These are phyloP conservation scores for Daldinia sp. DNA, from an alignment of 2,329 filamentous ascomycete species.

Conservation along the genomic window DNA sequence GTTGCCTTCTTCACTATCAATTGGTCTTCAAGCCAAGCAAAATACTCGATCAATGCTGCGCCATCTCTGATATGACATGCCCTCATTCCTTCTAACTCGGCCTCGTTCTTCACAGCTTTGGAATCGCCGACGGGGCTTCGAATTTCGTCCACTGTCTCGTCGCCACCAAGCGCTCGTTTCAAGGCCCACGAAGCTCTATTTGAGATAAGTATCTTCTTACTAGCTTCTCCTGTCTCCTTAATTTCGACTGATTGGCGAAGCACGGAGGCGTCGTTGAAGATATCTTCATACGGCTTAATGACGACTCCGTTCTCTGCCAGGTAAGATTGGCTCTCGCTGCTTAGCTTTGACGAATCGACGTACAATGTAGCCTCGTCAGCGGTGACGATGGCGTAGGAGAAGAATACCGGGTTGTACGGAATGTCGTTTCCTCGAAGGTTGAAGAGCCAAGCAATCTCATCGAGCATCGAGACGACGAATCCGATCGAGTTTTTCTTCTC, in stretches of 20 bases:
- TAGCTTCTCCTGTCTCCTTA: constrained; percentile 49
- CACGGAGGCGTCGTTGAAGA: constrained; percentile 81
- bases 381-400: constrained; percentile 93
- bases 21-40: constrained; percentile 96
- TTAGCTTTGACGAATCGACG: constrained; percentile 83
- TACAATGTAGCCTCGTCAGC: constrained; percentile 82
- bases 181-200: constrained; percentile 94
- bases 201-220: constrained; percentile 82
- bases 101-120: constrained; percentile 94
- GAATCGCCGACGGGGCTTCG: constrained; percentile 89
- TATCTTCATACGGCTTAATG: constrained; percentile 83
- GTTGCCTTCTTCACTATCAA: constrained; percentile 77
- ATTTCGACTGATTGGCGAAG: constrained; percentile 63
- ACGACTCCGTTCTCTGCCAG: constrained; percentile 76
- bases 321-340: constrained; percentile 74
- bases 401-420: constrained; percentile 98
- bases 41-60: constrained; percentile 89
- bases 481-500: constrained; percentile 89
- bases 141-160: constrained; percentile 85
- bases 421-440: constrained; percentile 96
- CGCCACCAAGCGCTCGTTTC: constrained; percentile 85
- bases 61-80: constrained; percentile 94
- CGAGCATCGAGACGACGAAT: constrained; percentile 92
- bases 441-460: constrained; percentile 99
- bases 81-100: constrained; percentile 91